These are phyloP conservation scores for Cryphonectria nitschkei DNA, from an alignment of 2,329 filamentous ascomycete genomes.

Conservation along the genomic window DNA sequence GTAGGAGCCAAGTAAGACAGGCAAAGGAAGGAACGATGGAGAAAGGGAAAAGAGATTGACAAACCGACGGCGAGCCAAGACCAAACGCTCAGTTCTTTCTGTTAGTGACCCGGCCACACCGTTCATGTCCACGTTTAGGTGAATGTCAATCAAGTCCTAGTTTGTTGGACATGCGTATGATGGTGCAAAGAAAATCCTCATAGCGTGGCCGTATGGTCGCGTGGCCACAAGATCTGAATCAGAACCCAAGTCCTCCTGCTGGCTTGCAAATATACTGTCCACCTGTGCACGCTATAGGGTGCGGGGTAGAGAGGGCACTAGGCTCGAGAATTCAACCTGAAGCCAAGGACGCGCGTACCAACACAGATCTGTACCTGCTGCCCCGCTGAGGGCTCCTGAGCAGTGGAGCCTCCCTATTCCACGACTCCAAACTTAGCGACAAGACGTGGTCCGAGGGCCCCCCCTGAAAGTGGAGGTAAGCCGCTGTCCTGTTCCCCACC, in stretches of 20 bases:
- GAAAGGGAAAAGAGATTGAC: not conserved
- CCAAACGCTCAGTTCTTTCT: not conserved
- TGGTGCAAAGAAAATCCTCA: not conserved
- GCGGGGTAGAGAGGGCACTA: not conserved
- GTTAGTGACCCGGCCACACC: not conserved
- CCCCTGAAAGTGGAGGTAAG: constrained; percentile 1
- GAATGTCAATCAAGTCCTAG: not conserved
- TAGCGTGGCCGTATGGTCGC: not conserved
- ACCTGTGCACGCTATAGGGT: not conserved
- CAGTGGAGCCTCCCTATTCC: constrained; percentile 8
- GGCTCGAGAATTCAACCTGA: not conserved
- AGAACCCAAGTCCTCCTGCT: not conserved
- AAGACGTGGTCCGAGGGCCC: not conserved
- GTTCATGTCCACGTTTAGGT: not conserved
- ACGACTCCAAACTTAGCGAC: not conserved
- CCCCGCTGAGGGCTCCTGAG: not conserved
- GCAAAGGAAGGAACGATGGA: not conserved
- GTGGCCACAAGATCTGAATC: not conserved
- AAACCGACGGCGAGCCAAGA: not conserved
- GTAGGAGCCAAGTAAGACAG: not conserved
- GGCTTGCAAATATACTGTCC: not conserved
- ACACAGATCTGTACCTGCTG: not conserved
- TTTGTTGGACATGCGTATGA: not conserved
- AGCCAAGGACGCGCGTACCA: constrained; percentile 8
- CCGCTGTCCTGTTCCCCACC: not conserved